Evolutionary conservation across 306 rosid genomes (phyloP).

Genomic region (Medicago arabica): DNA sequence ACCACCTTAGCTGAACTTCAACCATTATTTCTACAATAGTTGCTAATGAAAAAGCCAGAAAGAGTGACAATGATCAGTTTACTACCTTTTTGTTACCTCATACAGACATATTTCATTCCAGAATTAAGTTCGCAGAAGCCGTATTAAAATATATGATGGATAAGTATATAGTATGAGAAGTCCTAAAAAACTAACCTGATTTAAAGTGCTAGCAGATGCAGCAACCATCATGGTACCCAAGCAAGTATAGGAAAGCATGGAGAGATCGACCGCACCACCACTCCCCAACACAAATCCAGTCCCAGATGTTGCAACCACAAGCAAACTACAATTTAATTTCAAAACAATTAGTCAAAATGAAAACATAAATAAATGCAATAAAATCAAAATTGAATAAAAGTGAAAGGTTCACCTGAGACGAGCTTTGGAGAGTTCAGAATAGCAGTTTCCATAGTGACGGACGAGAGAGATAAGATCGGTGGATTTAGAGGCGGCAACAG

Average conservation of each 20-base stretch:
- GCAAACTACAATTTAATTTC: slow-evolving; percentile 62
- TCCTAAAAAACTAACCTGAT: slow-evolving; percentile 66
- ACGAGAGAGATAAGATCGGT: slow-evolving; percentile 47
- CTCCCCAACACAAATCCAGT: slow-evolving; percentile 95
- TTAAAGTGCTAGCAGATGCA: slow-evolving; percentile 89
- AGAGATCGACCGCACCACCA: slow-evolving; percentile 61
- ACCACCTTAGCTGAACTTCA: no score
- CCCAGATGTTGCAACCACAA: slow-evolving; percentile 96
- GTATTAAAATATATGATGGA: not conserved
- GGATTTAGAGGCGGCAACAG: slow-evolving; percentile 43
- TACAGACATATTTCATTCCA: not conserved
- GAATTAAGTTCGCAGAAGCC: not conserved
- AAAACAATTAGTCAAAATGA: slow-evolving; percentile 4
- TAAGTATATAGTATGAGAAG: slow-evolving; percentile 5
- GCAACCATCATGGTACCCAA: slow-evolving; percentile 99
- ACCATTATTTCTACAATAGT: not conserved
- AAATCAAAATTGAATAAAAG: no score
- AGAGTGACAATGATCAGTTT: slow-evolving; percentile 4
- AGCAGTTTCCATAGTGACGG: slow-evolving; percentile 77
- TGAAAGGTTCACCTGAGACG: slow-evolving; percentile 62
- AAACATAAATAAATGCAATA: no score
- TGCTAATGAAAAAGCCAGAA: slow-evolving; percentile 4
- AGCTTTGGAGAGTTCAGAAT: slow-evolving; percentile 90
- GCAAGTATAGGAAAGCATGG: slow-evolving; percentile 83
- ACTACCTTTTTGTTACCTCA: not conserved